Conservation (phyloP, 2,329 filamentous ascomycete genomes). For the Ophiosphaerella korrae region DNA sequence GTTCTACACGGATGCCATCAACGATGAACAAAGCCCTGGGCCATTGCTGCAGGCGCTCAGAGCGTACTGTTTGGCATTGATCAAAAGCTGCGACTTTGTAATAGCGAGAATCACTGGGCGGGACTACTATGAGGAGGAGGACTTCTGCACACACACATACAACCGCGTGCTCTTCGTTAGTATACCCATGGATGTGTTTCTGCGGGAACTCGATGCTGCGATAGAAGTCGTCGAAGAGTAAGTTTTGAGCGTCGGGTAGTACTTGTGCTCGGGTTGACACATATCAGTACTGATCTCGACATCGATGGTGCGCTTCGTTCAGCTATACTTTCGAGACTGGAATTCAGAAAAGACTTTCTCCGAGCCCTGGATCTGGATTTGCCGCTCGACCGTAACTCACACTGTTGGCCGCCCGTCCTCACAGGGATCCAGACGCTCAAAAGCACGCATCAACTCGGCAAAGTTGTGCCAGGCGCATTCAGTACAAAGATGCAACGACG, state of each 20-base stretch:
- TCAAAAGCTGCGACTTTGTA: conserved; percentile 82
- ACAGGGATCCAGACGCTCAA: conserved; percentile 60
- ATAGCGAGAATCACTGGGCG: conserved; percentile 79
- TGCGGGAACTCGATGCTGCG: conserved; percentile 40
- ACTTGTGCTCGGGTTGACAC: conserved; percentile 13
- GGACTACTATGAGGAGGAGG: conserved; percentile 96
- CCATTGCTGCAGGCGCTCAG: conserved; percentile 64
- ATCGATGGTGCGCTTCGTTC: conserved; percentile 47
- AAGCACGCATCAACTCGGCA: conserved; percentile 66
- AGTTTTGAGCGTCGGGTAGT: conserved; percentile 5
- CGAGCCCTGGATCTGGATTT: conserved; percentile 51
- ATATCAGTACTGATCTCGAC: conserved; percentile 22
- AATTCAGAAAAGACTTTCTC: conserved; percentile 70
- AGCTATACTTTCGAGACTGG: conserved; percentile 69
- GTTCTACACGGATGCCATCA: conserved; percentile 54
- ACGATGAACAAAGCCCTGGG: conserved; percentile 29
- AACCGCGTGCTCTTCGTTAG: conserved; percentile 73
- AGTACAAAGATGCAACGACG: conserved; percentile 90
- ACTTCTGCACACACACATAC: conserved; percentile 93
- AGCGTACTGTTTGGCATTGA: conserved; percentile 82
- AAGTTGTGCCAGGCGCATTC: conserved; percentile 75
- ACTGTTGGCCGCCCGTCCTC: conserved; percentile 46
- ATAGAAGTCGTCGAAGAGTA: conserved; percentile 39
- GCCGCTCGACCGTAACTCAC: conserved; percentile 31
- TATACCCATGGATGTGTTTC: conserved; percentile 39